phyloP scores from a whole-genome alignment of 2,329 filamentous ascomycete species.

The Colletotrichum camelliae region DNA sequence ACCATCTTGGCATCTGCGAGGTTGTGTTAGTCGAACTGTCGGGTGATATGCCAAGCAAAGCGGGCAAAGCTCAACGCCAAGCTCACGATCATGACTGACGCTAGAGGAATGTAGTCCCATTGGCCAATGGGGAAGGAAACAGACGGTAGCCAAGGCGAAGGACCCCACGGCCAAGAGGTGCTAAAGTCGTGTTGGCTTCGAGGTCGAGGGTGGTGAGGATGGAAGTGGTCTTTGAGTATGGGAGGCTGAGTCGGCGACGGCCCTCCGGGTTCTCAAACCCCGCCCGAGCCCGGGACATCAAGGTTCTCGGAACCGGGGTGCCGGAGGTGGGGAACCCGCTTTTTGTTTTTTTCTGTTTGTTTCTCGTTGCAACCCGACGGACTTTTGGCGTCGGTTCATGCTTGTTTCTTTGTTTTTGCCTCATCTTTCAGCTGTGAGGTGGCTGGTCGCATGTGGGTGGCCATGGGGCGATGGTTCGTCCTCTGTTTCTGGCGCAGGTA shows the following conservation, averaged over 20 bases:
- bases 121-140: neutral
- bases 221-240: neutral
- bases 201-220: neutral
- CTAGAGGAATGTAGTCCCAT: neutral
- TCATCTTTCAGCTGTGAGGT: neutral
- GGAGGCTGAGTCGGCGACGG: neutral
- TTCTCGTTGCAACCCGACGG: neutral
- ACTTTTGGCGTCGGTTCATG: neutral
- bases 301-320: slow-evolving; percentile 13
- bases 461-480: neutral
- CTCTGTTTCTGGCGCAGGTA: neutral
- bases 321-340: neutral
- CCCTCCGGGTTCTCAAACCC: slow-evolving; percentile 19
- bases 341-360: slow-evolving; percentile 4
- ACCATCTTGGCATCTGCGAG: neutral
- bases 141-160: neutral
- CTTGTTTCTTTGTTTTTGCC: neutral
- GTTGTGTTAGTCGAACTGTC: neutral
- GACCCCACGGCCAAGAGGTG: slow-evolving; percentile 19
- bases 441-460: neutral
- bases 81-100: slow-evolving; percentile 9
- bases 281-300: slow-evolving; percentile 7
- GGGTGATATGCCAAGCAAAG: slow-evolving; percentile 14
- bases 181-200: slow-evolving; percentile 6
- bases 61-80: slow-evolving; percentile 11